phyloP scores from a whole-genome alignment of 805 yeast genomes.

The Lipomyces sp. region DNA sequence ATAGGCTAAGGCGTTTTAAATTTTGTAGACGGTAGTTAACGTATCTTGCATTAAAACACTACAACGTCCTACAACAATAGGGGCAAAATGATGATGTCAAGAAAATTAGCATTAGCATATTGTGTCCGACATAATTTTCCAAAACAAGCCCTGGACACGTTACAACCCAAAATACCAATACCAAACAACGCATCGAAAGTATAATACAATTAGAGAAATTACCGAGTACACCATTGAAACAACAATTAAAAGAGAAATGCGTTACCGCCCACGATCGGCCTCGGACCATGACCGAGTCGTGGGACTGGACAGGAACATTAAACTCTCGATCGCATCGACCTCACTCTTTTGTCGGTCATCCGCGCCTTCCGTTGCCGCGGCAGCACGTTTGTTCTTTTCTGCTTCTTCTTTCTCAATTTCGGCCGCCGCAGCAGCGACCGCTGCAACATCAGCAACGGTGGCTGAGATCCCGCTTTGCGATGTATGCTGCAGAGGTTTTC shows the following conservation, averaged over 20 bases:
- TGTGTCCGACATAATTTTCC: too few species aligned
- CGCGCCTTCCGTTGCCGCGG: not conserved
- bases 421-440: slow-evolving; percentile 29
- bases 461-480: slow-evolving; percentile 11
- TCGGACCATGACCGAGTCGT: slow-evolving; percentile 31
- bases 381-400: not conserved
- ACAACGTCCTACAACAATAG: not conserved
- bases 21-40: not conserved
- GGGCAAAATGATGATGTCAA: not conserved
- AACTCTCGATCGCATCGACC: slow-evolving; percentile 36
- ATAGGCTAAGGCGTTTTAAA: too few species aligned
- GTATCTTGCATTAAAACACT: not conserved
- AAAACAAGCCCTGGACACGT: not conserved
- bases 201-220: not conserved
- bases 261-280: slow-evolving; percentile 7
- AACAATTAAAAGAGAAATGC: not conserved
- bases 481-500: slow-evolving; percentile 1
- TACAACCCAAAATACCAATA: not conserved
- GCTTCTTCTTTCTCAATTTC: slow-evolving; percentile 17
- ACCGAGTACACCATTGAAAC: not conserved
- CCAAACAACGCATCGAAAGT: not conserved
- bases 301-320: slow-evolving; percentile 37
- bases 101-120: not conserved
- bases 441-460: slow-evolving; percentile 27
- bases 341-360: slow-evolving; percentile 29